Percentiles rank a stretch among this genome's conserved stretches.
Conservation (phyloP, 1,284 basidiomycete species). For the Bothia castanella region DNA sequence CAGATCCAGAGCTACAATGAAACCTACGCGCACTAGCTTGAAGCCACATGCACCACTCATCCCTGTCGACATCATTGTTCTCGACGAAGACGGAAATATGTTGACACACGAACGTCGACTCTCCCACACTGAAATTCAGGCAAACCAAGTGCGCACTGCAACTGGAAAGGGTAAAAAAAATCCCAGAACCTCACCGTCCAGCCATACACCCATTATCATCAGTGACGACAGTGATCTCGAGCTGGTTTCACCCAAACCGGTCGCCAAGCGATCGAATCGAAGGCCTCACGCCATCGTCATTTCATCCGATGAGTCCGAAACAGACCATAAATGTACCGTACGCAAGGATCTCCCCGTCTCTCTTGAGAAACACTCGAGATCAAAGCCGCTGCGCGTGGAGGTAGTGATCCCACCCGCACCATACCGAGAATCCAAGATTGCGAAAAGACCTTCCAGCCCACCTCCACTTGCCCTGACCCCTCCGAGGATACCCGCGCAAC, state of each 20-base stretch:
- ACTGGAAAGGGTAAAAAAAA: slow-evolving; percentile 8
- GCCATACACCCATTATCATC: slow-evolving; percentile 19
- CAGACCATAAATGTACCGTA: slow-evolving; percentile 10
- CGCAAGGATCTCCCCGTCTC: slow-evolving; percentile 8
- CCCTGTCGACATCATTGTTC: slow-evolving; percentile 60
- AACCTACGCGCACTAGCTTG: slow-evolving; percentile 30
- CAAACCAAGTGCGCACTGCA: slow-evolving; percentile 23
- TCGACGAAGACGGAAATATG: slow-evolving; percentile 55
- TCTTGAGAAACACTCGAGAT: slow-evolving; percentile 15
- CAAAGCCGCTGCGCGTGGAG: slow-evolving; percentile 29
- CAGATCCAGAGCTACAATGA: slow-evolving; percentile 31
- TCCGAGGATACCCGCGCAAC: slow-evolving; percentile 4
- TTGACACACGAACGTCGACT: slow-evolving; percentile 54
- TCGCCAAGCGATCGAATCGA: slow-evolving; percentile 19
- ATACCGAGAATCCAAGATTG: slow-evolving; percentile 11
- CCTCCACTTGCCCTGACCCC: slow-evolving; percentile 2
- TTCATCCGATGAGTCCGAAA: slow-evolving; percentile 46
- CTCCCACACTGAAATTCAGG: slow-evolving; percentile 36
- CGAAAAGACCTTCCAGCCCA: slow-evolving; percentile 5
- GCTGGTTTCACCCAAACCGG: slow-evolving; percentile 12
- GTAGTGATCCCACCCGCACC: slow-evolving; percentile 38
- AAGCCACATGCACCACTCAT: slow-evolving; percentile 48
- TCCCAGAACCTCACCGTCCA: background rate
- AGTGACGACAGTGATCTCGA: slow-evolving; percentile 31
- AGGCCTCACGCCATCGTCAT: slow-evolving; percentile 30